Conservation (phyloP, 345 rosid species). For the Bruguiera gymnorhiza region DNA sequence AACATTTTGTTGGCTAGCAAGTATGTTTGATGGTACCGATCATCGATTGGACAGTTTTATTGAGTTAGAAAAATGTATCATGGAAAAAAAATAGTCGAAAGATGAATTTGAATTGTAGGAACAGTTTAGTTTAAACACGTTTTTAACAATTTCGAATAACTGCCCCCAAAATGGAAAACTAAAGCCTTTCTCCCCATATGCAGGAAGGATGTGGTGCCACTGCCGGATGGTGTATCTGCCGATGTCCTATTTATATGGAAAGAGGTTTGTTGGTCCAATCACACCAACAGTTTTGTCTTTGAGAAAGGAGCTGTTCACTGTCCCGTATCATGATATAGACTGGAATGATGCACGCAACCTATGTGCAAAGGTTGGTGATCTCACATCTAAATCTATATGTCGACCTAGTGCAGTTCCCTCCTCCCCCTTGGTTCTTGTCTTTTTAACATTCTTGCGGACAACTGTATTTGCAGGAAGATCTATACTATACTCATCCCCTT, state of each 20-base stretch:
- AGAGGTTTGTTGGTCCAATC: conserved; percentile 92
- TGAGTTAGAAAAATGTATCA: too few species aligned
- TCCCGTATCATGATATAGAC: conserved; percentile 80
- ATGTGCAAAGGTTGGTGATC: conserved; percentile 83
- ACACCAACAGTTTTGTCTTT: conserved; percentile 77
- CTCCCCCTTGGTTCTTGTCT: too few species aligned
- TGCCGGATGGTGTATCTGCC: conserved; percentile 99
- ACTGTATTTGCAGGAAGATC: conserved; percentile 71
- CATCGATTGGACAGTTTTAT: too few species aligned
- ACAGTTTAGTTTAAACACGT: too few species aligned
- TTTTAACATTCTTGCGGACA: too few species aligned
- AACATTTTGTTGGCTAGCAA: too few species aligned
- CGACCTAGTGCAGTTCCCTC: neutral
- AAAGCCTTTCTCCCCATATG: neutral
- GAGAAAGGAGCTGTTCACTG: conserved; percentile 78
- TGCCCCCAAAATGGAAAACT: neutral
- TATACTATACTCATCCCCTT: conserved; percentile 88
- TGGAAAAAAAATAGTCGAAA: too few species aligned
- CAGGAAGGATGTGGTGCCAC: conserved; percentile 99
- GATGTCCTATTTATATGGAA: conserved; percentile 91
- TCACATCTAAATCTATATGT: conserved; percentile 12
- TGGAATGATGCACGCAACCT: conserved; percentile 82
- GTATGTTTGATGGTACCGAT: too few species aligned
- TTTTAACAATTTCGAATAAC: neutral
- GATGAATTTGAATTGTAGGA: too few species aligned